Evolutionary conservation across 208 protist genomes (phyloP), one percentile per base, ranked within the genome.

Genomic region (Trypanosoma brucei): DNA sequence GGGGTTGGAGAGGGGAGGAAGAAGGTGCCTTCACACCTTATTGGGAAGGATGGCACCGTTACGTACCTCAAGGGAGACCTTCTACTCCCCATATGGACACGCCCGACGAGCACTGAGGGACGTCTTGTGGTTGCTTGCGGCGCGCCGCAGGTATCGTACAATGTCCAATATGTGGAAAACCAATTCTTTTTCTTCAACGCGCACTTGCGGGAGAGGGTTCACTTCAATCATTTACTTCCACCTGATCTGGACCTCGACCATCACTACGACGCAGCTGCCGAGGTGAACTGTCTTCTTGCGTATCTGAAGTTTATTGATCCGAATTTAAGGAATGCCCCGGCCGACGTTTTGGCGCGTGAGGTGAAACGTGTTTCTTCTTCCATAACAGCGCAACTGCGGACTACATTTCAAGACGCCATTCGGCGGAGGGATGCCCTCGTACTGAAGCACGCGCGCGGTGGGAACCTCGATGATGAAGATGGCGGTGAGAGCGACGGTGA

Each of bases 141-240:
- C n/a, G 86, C 86, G 1, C 70, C 71, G 35, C 79, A 70, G 38
- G 76, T 80, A n/a, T 34, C 44, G 22, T 94, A 94, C 72, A 78
- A 91, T 62, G 86, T 93, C 2, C 72, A 66, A n/a, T 62, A 82
- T 14, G 63, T 91, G 30, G 87, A 98, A 75, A 78, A 97, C 55
- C 86, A 97, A 66, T 97, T 98, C 76, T 98, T 97, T 72, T 97
- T 97, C 58, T 97, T 98, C 65, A 98, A 98, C 74, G 81, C 93
- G 1, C 69, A 78, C 30, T 76, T 96, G 50, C 88, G 97, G 35
- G 88, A 97, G 74, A 69, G 82, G 72, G 63, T 93, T 30, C 93
- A 96, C 73, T 96, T 94, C 70, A 96, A 96, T 57, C 90, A 97
- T 74, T 14, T 87, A 52, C 59, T 91, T 11, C 45, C 72, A 8